These are phyloP conservation scores for Candida dubliniensis DNA, from an alignment of 1,139 yeast species.

Conservation along the genomic window DNA sequence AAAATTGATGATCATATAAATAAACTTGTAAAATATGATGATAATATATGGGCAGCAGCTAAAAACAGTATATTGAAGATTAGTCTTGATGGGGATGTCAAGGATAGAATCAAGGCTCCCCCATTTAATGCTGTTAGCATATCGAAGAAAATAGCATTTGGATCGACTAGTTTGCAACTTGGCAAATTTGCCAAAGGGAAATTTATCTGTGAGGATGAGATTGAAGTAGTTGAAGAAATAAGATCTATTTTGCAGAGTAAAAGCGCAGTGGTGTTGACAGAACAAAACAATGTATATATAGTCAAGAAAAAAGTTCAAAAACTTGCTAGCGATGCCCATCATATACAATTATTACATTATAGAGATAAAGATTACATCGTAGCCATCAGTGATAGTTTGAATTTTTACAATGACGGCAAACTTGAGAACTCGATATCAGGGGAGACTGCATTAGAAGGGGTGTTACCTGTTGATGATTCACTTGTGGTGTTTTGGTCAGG, in stretches of 20 bases:
- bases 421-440: conserved; percentile 3
- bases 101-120: conserved; percentile 3
- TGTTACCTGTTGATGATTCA: conserved; percentile 2
- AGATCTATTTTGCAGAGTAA: not conserved
- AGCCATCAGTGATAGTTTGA: conserved; percentile 2
- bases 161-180: conserved; percentile 2
- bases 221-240: conserved; percentile 3
- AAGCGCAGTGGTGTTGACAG: not conserved
- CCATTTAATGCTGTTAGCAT: conserved; percentile 1
- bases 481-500: conserved; percentile 7
- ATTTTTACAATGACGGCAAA: conserved; percentile 3
- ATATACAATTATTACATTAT: conserved; percentile 3
- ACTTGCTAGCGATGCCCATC: not conserved
- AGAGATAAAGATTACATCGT: conserved; percentile 7
- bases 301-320: not conserved
- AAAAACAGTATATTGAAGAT: conserved; percentile 4
- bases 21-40: conserved; percentile 8
- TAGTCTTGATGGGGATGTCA: conserved; percentile 3
- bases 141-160: conserved; percentile 2
- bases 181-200: conserved; percentile 9
- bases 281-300: conserved; percentile 3
- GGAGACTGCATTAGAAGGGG: conserved; percentile 2
- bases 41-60: conserved; percentile 9
- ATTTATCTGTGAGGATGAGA: conserved; percentile 6
- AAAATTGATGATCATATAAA: conserved; percentile 15